Conservation (phyloP, 2,329 filamentous ascomycete species). For the Penicillium janthinellum region DNA sequence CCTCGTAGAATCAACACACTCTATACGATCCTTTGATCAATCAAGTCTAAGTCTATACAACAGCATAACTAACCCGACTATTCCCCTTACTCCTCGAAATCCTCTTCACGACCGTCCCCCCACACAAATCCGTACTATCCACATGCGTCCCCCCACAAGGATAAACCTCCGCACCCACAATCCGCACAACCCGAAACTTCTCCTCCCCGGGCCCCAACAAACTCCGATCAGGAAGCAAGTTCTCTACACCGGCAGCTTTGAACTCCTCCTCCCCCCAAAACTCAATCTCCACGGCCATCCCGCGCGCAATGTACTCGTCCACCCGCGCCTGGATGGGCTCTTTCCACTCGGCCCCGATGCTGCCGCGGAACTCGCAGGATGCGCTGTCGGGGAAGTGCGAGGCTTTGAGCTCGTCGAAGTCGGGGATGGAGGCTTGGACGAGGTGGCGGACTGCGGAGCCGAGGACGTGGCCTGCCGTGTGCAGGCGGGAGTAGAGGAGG, state of each 20-base stretch:
- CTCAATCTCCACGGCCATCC: constrained; percentile 63
- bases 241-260: constrained; percentile 53
- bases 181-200: constrained; percentile 68
- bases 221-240: constrained; percentile 56
- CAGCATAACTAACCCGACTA: constrained; percentile 57
- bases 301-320: constrained; percentile 59
- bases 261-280: constrained; percentile 71
- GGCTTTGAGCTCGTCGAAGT: constrained; percentile 69
- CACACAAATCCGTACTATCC: constrained; percentile 55
- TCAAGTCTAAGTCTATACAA: constrained; percentile 12
- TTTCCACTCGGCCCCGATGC: constrained; percentile 66
- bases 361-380: constrained; percentile 67
- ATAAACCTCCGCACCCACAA: constrained; percentile 69
- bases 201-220: constrained; percentile 49
- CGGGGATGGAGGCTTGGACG: constrained; percentile 53
- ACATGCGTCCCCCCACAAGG: constrained; percentile 78
- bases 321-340: constrained; percentile 62
- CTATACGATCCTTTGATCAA: not conserved
- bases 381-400: constrained; percentile 70
- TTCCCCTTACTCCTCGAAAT: constrained; percentile 66
- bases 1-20: not conserved
- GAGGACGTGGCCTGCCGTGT: constrained; percentile 74
- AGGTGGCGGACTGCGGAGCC: constrained; percentile 67
- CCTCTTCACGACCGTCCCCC: constrained; percentile 65
- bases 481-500: constrained; percentile 65